phyloP scores from a whole-genome alignment of 208 protist genomes.

The Acanthamoeba pearcei region DNA sequence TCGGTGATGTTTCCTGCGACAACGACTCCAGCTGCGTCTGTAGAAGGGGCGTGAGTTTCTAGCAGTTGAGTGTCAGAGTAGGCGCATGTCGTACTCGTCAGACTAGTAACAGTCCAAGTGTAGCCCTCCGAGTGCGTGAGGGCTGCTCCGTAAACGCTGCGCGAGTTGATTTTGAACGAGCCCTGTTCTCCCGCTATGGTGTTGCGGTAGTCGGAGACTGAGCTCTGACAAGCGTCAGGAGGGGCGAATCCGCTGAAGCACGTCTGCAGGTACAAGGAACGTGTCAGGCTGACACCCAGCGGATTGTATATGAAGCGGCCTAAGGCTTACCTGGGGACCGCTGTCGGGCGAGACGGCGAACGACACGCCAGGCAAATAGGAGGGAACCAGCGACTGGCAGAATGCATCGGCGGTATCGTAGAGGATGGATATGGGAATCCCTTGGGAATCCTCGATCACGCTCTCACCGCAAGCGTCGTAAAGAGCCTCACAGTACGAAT shows the following conservation, averaged over 20 bases:
- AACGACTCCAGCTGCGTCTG: neutral
- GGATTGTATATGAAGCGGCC: neutral
- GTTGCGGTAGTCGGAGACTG: neutral
- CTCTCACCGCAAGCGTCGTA: neutral
- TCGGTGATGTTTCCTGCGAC: constrained; percentile 17
- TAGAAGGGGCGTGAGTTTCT: neutral
- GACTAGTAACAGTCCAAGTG: constrained; percentile 14
- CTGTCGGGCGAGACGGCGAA: neutral
- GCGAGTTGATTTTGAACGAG: constrained; percentile 29
- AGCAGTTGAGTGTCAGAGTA: neutral
- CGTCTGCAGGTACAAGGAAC: neutral
- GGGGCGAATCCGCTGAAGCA: constrained; percentile 35
- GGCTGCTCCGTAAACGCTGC: constrained; percentile 37
- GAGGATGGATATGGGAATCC: neutral
- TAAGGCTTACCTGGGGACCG: neutral
- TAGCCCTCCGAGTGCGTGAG: constrained; percentile 10
- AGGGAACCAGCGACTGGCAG: constrained; percentile 4
- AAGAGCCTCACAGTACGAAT: neutral
- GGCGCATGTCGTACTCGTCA: neutral
- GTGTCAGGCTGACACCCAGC: neutral
- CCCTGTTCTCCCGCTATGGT: neutral
- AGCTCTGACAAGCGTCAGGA: constrained; percentile 65
- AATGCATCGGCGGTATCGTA: constrained; percentile 7
- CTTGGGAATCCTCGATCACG: neutral
- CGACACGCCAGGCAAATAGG: neutral